Evolutionary conservation across 305 asterid genomes (phyloP), one percentile per base, ranked within the genome.

Genomic region (Solanum hybrid): DNA sequence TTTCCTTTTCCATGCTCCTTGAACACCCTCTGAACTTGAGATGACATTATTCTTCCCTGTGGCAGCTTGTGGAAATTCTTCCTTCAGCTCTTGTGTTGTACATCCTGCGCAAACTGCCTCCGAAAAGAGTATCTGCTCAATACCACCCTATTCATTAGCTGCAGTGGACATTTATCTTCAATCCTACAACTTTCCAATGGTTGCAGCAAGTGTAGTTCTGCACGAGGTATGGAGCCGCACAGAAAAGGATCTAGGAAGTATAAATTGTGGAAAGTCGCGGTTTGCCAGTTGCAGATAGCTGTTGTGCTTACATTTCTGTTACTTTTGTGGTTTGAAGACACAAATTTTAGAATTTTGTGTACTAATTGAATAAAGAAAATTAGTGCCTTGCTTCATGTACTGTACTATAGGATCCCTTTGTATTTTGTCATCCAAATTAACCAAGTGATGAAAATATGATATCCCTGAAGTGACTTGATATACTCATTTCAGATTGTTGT

Each of bases 81-180:
- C 98, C 99, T 27, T 96, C 99, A 10, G 98, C 96, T 86, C 98
- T 97, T 27, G 99, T 97, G 89, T 92, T 97, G 90, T 97, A 90
- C 94, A 97, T 97, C 89, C 93, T 97, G 88, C 95, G 98, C 56
- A 97, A 97, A 94, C 93, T 97, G 38, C 98, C 99, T 76, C 98
- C 99, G 9, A 97, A 95, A 91, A 91, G 97, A 92, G 91, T 91
- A 92, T 93, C 98, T 1, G 96, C 96, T 4, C 97, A 97, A 86
- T 95, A 96, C 94, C 99, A 97, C 88, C 98, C 96, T 7, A 97
- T 97, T 89, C 95, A 92, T 78, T 96, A 94, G 93, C 73, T 82
- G 87, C 29, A 45, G 17, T 17, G 66, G 29, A 10, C 6, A 27
- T 9, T 5, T 80, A 45, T 82, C 27, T 17, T 45, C 38, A 1